phyloP scores from a whole-genome alignment of 106 monocot genomes.

The Vanilla planifolia region DNA sequence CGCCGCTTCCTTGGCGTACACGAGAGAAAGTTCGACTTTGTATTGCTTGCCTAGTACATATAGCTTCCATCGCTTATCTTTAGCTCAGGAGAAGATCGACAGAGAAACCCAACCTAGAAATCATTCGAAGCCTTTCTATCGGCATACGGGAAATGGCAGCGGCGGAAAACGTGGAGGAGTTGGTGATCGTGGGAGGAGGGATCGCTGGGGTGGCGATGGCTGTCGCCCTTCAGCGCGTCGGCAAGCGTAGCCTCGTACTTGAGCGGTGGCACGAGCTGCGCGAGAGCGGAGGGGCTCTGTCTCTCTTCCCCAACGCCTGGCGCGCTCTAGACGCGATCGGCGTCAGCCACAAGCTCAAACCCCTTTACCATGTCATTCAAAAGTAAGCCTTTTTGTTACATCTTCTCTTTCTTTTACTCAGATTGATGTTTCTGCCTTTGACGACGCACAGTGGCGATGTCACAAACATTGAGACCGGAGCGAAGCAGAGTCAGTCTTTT shows the following conservation, averaged over 20 bases:
- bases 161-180: constrained; percentile 12
- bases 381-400: no score
- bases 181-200: constrained; percentile 16
- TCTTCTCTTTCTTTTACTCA: no score
- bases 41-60: no score
- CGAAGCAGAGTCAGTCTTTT: neutral
- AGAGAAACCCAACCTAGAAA: no score
- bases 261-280: constrained; percentile 12
- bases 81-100: no score
- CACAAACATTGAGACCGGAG: neutral
- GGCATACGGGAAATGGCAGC: no score
- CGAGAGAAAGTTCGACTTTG: no score
- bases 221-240: constrained; percentile 2
- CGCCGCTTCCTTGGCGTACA: no score
- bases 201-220: constrained; percentile 16
- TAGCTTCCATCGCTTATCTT: no score
- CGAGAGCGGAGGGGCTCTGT: neutral
- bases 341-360: constrained; percentile 9
- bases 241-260: constrained; percentile 3
- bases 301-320: constrained; percentile 10
- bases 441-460: neutral
- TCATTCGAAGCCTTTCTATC: no score
- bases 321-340: constrained; percentile 14
- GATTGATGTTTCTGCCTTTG: no score
- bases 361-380: neutral